Percentiles rank a stretch among this genome's conserved stretches.
phyloP scores from a whole-genome alignment of 1,284 basidiomycete genomes.

The Malassezia arunalokei region DNA sequence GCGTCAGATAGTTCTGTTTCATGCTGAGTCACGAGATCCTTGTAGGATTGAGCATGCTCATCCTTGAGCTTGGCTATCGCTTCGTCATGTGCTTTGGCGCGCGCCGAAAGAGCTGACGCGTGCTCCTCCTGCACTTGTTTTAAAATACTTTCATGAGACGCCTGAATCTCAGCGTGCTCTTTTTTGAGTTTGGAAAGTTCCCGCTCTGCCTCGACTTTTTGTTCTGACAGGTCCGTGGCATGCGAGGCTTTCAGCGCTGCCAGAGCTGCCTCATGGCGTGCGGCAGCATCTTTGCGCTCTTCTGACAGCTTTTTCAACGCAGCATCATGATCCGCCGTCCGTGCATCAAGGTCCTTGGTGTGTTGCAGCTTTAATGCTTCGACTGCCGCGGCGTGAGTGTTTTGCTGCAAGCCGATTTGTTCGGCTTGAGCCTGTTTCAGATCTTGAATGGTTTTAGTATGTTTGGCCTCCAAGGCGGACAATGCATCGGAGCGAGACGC shows the following conservation, averaged over 20 bases:
- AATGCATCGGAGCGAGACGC: background rate
- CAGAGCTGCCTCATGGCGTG: background rate
- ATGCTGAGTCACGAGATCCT: background rate
- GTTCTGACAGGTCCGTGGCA: background rate
- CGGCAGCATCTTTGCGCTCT: background rate
- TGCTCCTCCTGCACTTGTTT: background rate
- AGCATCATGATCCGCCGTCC: background rate
- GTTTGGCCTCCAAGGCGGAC: background rate
- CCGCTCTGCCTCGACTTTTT: background rate
- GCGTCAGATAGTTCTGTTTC: background rate
- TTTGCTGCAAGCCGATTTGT: conserved; percentile 17
- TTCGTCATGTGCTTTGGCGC: background rate
- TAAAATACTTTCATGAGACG: background rate
- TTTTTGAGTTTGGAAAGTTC: background rate
- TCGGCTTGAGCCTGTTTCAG: conserved; percentile 13
- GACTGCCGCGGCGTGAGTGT: background rate
- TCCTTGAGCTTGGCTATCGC: background rate
- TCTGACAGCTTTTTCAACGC: background rate
- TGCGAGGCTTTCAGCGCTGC: background rate
- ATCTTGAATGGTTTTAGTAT: background rate
- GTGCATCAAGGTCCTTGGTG: background rate
- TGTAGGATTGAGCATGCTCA: background rate
- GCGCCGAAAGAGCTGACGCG: background rate
- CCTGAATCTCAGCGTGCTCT: background rate
- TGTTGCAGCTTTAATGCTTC: background rate